Conservation (phyloP, 2,329 filamentous ascomycete genomes). For the Diaporthe destruens region DNA sequence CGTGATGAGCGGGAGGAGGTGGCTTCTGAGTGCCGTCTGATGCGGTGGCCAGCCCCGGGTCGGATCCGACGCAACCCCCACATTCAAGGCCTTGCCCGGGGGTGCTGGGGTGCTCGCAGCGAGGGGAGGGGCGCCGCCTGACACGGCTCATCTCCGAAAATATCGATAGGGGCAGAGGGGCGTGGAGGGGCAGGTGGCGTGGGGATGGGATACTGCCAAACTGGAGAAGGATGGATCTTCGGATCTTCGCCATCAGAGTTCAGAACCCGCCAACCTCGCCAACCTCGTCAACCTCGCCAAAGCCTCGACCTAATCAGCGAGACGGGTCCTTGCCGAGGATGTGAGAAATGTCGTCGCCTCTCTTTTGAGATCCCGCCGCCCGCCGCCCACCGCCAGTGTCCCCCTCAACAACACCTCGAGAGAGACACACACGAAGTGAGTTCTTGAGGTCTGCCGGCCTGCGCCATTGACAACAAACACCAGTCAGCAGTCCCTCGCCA, state of each 20-base stretch:
- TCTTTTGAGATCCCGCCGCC: background rate
- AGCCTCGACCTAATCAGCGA: slow-evolving; percentile 11
- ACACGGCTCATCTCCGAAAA: slow-evolving; percentile 32
- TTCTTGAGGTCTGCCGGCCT: background rate
- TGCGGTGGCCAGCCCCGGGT: slow-evolving; percentile 8
- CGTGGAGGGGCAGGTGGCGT: background rate
- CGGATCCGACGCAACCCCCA: slow-evolving; percentile 19
- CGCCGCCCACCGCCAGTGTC: background rate
- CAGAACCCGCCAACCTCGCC: slow-evolving; percentile 6
- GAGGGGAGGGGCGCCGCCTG: background rate
- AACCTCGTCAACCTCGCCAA: background rate
- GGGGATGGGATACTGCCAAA: background rate
- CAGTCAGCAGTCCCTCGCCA: background rate
- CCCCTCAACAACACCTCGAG: background rate
- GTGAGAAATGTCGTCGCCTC: background rate
- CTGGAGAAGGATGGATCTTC: background rate
- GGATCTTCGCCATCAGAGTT: background rate
- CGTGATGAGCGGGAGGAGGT: background rate
- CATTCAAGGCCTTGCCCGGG: background rate
- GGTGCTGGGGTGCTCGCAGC: background rate
- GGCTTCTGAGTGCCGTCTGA: background rate
- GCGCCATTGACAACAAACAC: background rate
- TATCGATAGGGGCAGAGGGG: slow-evolving; percentile 18
- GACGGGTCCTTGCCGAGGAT: slow-evolving; percentile 7
- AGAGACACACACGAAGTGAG: too few species aligned